Evolutionary conservation across 2,329 filamentous ascomycete genomes (phyloP), one percentile per base, ranked within the genome.

Genomic region (Penicillium sp.): DNA sequence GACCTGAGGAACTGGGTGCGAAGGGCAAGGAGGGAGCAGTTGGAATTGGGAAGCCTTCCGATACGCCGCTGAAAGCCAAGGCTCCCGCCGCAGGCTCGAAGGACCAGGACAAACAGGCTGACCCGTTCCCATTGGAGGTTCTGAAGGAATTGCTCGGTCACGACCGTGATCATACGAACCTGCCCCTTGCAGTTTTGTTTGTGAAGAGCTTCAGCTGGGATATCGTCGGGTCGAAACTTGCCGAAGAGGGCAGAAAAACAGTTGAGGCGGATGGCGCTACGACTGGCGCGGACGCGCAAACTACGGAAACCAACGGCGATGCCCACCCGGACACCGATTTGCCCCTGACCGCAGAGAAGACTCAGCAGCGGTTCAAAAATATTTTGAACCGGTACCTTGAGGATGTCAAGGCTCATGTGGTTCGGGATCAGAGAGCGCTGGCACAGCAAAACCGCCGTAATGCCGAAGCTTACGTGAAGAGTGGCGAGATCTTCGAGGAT

Each of bases 121-220:
- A 99, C 61, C 94, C 94, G 0, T 97, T 99, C 64, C 95, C 95
- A 4, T 80, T 99, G 20, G 94, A 99, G 72, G 93, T 97, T n/a
- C 79, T 99, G 39, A 99, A 99, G 76, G 95, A 99, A 71, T 83
- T 99, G 62, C 82, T 99, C 16, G 92, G 92, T 8, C 88, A 97
- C 70, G 94, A 99, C 72, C 86, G 92, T 53, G 93, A 99, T 65
- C 94, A 97, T 69, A 80, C 85, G 53, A 99, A 97, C 69, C 77
- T 99, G 42, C 92, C 94, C 1, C 79, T 99, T 44, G 88, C 97
- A 6, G 94, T 97, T 50, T 83, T 96, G 14, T 99, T 99, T 69
- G 92, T 96, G 63, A 99, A 97, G 77, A 88, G 90, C 18, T 99
- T 97, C 68, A 88, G 89, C 61, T 99, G 93, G 92, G 95, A 99